A percentile compares a stretch with the other conserved stretches of the same genome.
Conservation (phyloP, 2,329 filamentous ascomycete genomes). For the Aspergillus luchuensis region DNA sequence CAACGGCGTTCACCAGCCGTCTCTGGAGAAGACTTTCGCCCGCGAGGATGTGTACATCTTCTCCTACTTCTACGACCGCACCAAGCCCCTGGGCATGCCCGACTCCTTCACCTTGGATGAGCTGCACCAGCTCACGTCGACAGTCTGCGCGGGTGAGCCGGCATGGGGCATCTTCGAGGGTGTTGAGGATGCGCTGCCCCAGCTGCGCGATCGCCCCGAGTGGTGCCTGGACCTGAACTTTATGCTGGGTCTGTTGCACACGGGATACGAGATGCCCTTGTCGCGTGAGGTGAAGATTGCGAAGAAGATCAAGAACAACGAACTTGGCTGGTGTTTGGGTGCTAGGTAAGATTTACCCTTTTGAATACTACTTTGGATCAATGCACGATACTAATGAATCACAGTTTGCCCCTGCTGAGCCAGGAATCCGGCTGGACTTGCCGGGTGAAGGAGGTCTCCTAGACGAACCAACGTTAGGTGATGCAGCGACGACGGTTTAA, state of each 20-base stretch:
- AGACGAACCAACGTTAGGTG: conserved; percentile 31
- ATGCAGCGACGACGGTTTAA: conserved; percentile 19
- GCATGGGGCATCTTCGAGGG: conserved; percentile 79
- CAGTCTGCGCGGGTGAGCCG: conserved; percentile 77
- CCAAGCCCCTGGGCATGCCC: conserved; percentile 93
- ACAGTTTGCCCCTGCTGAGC: conserved; percentile 78
- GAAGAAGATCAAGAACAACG: conserved; percentile 97
- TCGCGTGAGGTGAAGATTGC: conserved; percentile 95
- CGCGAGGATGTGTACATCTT: conserved; percentile 93
- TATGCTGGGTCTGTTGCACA: conserved; percentile 89
- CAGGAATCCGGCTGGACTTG: conserved; percentile 87
- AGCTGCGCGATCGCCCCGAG: conserved; percentile 81
- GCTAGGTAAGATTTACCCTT: conserved; percentile 69
- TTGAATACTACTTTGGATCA: conserved; percentile 9
- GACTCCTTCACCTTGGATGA: conserved; percentile 92
- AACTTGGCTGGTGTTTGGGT: conserved; percentile 96
- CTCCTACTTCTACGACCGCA: conserved; percentile 97
- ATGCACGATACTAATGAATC: conserved; percentile 25
- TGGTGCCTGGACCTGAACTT: conserved; percentile 96
- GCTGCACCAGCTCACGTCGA: conserved; percentile 79
- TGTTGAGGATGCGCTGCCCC: conserved; percentile 74
- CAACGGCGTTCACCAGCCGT: conserved; percentile 94
- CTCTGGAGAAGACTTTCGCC: conserved; percentile 86
- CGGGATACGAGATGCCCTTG: conserved; percentile 96
- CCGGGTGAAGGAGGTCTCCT: conserved; percentile 74